Percentiles rank a stretch among this genome's conserved stretches.
These are phyloP conservation scores for Secale cereale DNA, from an alignment of 176 grass and related monocot genomes.

Conservation along the genomic window DNA sequence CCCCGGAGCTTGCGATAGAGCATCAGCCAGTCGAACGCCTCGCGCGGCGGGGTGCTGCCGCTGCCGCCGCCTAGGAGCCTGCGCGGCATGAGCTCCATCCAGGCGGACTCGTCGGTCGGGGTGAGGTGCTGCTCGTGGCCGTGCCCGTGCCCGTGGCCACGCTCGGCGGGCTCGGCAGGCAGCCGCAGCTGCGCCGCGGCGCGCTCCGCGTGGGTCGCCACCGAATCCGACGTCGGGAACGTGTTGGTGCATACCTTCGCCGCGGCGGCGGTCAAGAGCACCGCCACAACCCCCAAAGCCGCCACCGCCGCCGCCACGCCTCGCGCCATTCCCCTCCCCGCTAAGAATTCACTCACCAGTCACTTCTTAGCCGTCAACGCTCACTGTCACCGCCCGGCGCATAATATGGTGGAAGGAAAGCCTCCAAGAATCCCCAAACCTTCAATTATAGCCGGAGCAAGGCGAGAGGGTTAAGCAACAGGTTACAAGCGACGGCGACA, in stretches of 20 bases:
- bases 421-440: not conserved
- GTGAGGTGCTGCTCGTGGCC: slow-evolving; percentile 45
- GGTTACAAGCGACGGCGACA: slow-evolving; percentile 6
- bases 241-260: slow-evolving; percentile 61
- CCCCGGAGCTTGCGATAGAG: slow-evolving; percentile 56
- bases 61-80: slow-evolving; percentile 10
- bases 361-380: not conserved
- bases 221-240: slow-evolving; percentile 21
- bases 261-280: not conserved
- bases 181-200: slow-evolving; percentile 30
- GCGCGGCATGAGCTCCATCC: slow-evolving; percentile 65
- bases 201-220: slow-evolving; percentile 48
- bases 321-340: slow-evolving; percentile 17
- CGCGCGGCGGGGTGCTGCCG: slow-evolving; percentile 10
- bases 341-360: not conserved
- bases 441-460: not conserved
- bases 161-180: not conserved
- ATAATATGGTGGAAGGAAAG: not conserved
- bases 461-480: not conserved
- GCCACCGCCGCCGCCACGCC: not conserved
- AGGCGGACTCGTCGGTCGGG: slow-evolving; percentile 59
- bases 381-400: not conserved
- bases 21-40: slow-evolving; percentile 70
- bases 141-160: not conserved
- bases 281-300: not conserved